Evolutionary conservation across 768 basidiomycete genomes (phyloP).

Genomic region (Termitomyces sp.): DNA sequence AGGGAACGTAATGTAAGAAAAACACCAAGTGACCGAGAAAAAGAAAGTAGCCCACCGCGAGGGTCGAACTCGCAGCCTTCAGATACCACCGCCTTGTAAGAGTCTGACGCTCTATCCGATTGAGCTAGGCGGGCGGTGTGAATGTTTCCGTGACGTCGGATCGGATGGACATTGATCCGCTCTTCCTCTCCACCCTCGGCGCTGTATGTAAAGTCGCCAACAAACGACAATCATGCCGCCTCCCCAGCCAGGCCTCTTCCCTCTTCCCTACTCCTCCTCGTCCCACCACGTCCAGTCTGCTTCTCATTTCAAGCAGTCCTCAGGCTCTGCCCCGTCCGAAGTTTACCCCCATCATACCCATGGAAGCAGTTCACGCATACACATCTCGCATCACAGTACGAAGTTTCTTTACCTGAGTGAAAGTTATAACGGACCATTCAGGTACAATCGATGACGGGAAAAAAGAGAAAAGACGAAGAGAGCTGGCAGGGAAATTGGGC

Average conservation of each 20-base stretch:
- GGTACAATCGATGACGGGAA: conserved; percentile 35
- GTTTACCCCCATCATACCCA: conserved; percentile 17
- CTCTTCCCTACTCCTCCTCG: conserved; percentile 49
- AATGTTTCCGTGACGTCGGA: neutral
- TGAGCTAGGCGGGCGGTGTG: conserved; percentile 52
- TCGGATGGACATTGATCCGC: neutral
- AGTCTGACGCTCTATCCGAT: conserved; percentile 68
- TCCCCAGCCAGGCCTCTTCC: conserved; percentile 68
- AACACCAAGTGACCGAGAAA: too few relatives aligned
- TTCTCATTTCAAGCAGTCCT: conserved; percentile 11
- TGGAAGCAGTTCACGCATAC: conserved; percentile 41
- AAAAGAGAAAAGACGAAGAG: conserved; percentile 67
- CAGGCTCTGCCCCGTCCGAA: conserved; percentile 2
- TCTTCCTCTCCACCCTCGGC: neutral
- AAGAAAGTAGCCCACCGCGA: conserved; percentile 41
- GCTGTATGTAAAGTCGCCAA: too few relatives aligned
- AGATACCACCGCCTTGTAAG: conserved; percentile 42
- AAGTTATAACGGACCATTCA: neutral
- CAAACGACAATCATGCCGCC: conserved; percentile 32
- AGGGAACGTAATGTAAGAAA: too few relatives aligned
- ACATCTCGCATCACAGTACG: conserved; percentile 18
- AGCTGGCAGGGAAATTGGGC: conserved; percentile 63
- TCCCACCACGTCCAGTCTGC: conserved; percentile 18
- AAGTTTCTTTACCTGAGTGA: neutral
- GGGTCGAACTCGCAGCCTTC: conserved; percentile 86